Base-by-base conservation (phyloP, 352 stramenopile genomes). In the Phytopythium kandeliae region DNA sequence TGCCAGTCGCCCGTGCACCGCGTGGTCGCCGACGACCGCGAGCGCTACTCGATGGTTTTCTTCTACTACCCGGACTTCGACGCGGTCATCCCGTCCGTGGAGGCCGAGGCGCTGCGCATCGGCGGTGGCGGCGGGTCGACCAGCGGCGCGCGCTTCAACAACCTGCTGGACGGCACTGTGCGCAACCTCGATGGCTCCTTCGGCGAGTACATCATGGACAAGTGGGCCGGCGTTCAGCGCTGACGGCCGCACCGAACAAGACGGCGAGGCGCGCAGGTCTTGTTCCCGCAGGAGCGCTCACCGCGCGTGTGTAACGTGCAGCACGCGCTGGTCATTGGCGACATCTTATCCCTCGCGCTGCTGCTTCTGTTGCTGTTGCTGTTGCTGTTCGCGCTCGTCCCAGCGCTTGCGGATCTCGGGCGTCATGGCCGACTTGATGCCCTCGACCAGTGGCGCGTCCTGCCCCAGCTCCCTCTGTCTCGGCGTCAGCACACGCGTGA, bases 11-110 rank as follows among this genome's bases (percentile, higher is more conserved):
- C 82, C 2, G 67, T 92, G 49, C 82, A 92, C 50, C 79, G 79
- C 24, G 82, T 92, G 15, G 57, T 92, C 22, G 75, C 71, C 3
- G 70, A 87, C 54, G 77, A 85, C 41, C 66, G 69, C 35, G 79
- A 92, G 51, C 79, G 82, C 38, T 85, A 82, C 64, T 92, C 82
- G 45, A 82, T 89, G 56, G 79, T 90, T 37, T 89, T 89, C 54
- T 92, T 92, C 63, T 92, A 88, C 65, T 90, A 92, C 48, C 82
- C 82, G 13, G 74, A 85, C 70, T 91, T 86, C 51, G 76, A 85
- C 41, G 78, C 77, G 11, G 72, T 81, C 26, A 85, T 91, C 42
- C 79, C 79, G 19, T 58, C 60, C 4, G 56, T 78, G 25, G 43
- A 50, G 28, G 54, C 60, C 16, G 44, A 60, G 37, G 36, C 54